Evolutionary conservation across 257 asterid species (phyloP), one percentile per base, ranked within the genome.

Genomic region (Parsonsia alboflavescens): DNA sequence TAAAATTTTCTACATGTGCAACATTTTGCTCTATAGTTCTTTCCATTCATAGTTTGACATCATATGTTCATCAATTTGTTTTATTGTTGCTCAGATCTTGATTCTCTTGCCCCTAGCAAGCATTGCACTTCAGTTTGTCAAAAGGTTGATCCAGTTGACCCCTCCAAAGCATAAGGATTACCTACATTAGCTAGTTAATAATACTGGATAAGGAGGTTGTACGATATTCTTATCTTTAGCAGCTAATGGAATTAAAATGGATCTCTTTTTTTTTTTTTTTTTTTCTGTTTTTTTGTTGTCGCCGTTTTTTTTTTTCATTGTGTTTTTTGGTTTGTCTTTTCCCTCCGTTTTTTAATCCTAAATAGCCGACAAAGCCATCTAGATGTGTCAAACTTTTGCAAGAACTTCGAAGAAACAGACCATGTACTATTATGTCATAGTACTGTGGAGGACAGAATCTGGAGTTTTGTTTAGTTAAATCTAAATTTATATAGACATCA

Each of bases 81-180:
- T 39, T 7, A 10, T 1, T 59, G 73, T 67, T 73, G 70, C 84
- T 75, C 82, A 94, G 99, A 90, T 90, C 81, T 82, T 94, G 89
- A 85, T 92, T 70, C 89, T 94, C 80, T 76, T 94, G 83, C 98
- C 99, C 33, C 87, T 89, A 62, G 96, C 97, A 62, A 93, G 99
- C 72, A 84, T 92, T 84, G 97, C 96, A 76, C 88, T 87, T 73
- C 82, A 96, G 80, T 84, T 84, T 63, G 91, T 92, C 68, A 89
- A 83, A 85, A 87, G 93, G 85, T 83, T 94, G 91, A 88, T 94
- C 78, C 85, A 92, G 73, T 82, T 94, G 81, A 92, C 91, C 72
- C 99, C 99, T 73, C 75, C 89, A 70, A 92, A 94, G 86, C 82
- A 86, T 75, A 89, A 92, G 96, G 99, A 92, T 84, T 39, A 65